Conservation (phyloP, 2,329 filamentous ascomycete species). For the Alternaria tenuissima region DNA sequence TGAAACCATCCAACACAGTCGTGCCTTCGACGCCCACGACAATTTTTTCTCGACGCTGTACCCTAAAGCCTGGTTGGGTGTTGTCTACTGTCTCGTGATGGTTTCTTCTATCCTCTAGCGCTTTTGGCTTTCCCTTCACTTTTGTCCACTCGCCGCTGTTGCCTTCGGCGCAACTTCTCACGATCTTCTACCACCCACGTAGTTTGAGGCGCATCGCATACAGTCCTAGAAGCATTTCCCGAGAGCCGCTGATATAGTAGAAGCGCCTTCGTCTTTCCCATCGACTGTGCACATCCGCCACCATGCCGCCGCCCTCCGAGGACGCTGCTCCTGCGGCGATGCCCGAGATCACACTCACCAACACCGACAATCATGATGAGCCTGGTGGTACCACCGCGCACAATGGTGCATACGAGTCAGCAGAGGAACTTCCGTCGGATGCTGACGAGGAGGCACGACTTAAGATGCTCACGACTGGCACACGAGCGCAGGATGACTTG, state of each 20-base stretch:
- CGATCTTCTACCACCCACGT: not conserved
- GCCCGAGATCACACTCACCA: conserved; percentile 18
- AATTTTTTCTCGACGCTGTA: not conserved
- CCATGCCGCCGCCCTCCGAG: conserved; percentile 22
- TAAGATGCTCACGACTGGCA: conserved; percentile 47
- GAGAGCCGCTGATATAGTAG: not conserved
- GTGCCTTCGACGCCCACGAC: conserved; percentile 2
- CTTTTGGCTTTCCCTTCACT: not conserved
- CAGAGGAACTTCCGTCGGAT: conserved; percentile 38
- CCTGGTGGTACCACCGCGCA: conserved; percentile 12
- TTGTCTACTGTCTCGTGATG: not conserved
- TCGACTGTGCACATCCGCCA: not conserved
- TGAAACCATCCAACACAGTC: conserved; percentile 2
- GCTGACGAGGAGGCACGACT: conserved; percentile 54
- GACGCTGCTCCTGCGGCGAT: conserved; percentile 18
- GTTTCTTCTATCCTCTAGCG: not conserved
- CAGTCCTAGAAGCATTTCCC: not conserved
- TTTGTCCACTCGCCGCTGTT: conserved; percentile 19
- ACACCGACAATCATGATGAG: conserved; percentile 13
- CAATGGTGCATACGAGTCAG: conserved; percentile 20
- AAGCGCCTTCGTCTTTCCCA: not conserved
- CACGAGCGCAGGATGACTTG: conserved; percentile 86
- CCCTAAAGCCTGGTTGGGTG: not conserved
- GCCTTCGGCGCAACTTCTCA: conserved; percentile 21
- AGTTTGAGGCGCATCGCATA: conserved; percentile 1